A percentile compares a stretch with the other conserved stretches of the same genome.
phyloP scores from a whole-genome alignment of 2,329 filamentous ascomycete species.

The Cadophora sp. region DNA sequence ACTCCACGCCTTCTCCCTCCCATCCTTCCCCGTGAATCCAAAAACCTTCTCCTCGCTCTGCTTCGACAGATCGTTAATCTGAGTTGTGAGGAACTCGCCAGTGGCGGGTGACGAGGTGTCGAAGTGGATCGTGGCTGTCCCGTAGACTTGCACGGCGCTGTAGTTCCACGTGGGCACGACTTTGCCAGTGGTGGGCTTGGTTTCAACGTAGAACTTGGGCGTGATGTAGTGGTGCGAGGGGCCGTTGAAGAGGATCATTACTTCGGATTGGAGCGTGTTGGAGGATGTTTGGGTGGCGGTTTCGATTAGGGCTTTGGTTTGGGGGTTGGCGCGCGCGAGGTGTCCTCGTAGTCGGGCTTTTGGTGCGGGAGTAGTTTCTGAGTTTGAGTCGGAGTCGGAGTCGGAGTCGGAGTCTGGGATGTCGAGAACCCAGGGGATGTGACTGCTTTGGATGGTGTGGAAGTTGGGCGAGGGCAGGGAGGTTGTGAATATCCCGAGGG shows the following conservation, averaged over 20 bases:
- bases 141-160: slow-evolving; percentile 68
- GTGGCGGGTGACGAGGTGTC: slow-evolving; percentile 56
- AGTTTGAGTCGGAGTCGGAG: slow-evolving; percentile 27
- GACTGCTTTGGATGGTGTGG: slow-evolving; percentile 62
- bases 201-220: slow-evolving; percentile 71
- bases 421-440: slow-evolving; percentile 67
- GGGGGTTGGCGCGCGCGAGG: slow-evolving; percentile 67
- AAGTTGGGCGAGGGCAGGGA: slow-evolving; percentile 58
- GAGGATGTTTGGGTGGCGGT: slow-evolving; percentile 39
- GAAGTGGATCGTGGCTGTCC: slow-evolving; percentile 59
- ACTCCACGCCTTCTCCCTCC: slow-evolving; percentile 55
- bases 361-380: slow-evolving; percentile 42
- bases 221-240: slow-evolving; percentile 69
- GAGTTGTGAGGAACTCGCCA: slow-evolving; percentile 54
- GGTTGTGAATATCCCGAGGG: slow-evolving; percentile 68
- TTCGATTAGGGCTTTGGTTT: slow-evolving; percentile 66
- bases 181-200: slow-evolving; percentile 68
- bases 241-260: slow-evolving; percentile 67
- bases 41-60: slow-evolving; percentile 62
- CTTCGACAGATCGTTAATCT: slow-evolving; percentile 59
- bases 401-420: slow-evolving; percentile 41
- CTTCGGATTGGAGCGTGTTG: slow-evolving; percentile 56
- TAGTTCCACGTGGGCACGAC: slow-evolving; percentile 78
- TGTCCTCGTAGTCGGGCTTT: slow-evolving; percentile 60
- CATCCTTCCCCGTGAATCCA: slow-evolving; percentile 55